Evolutionary conservation across 2,329 filamentous ascomycete genomes (phyloP).

Genomic region (Colletotrichum sp.): DNA sequence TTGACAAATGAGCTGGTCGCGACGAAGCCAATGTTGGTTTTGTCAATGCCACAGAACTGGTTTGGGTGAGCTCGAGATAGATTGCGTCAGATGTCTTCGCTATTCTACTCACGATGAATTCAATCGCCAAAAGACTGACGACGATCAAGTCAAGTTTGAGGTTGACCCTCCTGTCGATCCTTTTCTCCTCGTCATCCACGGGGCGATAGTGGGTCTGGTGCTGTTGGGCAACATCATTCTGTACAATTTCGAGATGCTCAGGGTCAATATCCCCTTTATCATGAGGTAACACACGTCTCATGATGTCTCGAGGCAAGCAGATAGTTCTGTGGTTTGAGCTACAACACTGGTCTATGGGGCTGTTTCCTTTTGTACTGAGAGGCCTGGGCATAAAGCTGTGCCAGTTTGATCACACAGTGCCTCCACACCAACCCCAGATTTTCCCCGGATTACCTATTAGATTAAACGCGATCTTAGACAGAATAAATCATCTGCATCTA

Average conservation of each 20-base stretch:
- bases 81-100: neutral
- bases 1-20: conserved; percentile 26
- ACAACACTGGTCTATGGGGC: neutral
- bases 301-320: neutral
- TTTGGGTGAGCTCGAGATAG: neutral
- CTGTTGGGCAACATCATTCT: neutral
- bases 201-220: conserved; percentile 14
- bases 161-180: conserved; percentile 20
- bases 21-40: conserved; percentile 27
- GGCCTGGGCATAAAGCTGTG: neutral
- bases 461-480: neutral
- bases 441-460: neutral
- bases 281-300: neutral
- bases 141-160: conserved; percentile 22
- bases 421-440: neutral
- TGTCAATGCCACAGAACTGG: conserved; percentile 27
- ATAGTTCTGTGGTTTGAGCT: neutral
- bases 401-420: neutral
- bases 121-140: conserved; percentile 17
- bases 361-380: neutral
- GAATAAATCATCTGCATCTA: neutral
- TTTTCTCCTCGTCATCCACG: conserved; percentile 14
- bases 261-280: neutral
- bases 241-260: conserved; percentile 1
- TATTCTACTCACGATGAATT: conserved; percentile 21